Base-by-base conservation (phyloP, 2,329 filamentous ascomycete genomes). In the Diaporthe aspalathi region DNA sequence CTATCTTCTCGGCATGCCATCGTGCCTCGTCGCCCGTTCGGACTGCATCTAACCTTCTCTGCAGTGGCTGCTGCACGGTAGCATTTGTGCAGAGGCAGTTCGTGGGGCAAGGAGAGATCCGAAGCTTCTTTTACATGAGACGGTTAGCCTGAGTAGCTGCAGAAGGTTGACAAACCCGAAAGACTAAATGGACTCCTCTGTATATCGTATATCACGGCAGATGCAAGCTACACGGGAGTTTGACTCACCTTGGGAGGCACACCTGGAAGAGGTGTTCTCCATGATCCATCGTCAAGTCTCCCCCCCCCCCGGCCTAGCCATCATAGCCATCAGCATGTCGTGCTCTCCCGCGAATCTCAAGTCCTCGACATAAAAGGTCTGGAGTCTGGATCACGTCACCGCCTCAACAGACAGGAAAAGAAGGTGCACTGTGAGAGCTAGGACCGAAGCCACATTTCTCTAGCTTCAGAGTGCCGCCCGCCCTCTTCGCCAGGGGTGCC, bases 391-490 rank as follows among this genome's bases (percentile, higher is more conserved):
- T 68, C 53, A 60, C 67, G 53, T 68, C 43, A 65, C 60, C 60
- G 60, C 60, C 60, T 27, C 29, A 35, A 50, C 40, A 49, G 14
- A 65, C 27, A 50, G 60, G 27, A 60, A 49, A 29, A 50, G 27
- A 49, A 57, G 40, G 43, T 68, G 67, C 53, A 22, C 32, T 43
- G 67, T 68, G 67, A 54, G 57, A 54, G 27, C 38, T 45, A 70
- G 38, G 65, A 65, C 54, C 62, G 54, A 73, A 65, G 65, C 71
- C 63, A 68, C 68, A 38, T 22, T 60, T 67, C 22, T 47, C 50
- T 47, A 63, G 71, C 45, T 27, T 32, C 53, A 60, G 27, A 49
- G 22, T 62, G 35, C 45, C 66, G 38, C 52, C 56, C 60, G 43
- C 53, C 67, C 32, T 35, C 35, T 12, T 12, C 35, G 9, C 35